Base-by-base conservation (phyloP, 768 basidiomycete genomes). In the Pholiota microspora region DNA sequence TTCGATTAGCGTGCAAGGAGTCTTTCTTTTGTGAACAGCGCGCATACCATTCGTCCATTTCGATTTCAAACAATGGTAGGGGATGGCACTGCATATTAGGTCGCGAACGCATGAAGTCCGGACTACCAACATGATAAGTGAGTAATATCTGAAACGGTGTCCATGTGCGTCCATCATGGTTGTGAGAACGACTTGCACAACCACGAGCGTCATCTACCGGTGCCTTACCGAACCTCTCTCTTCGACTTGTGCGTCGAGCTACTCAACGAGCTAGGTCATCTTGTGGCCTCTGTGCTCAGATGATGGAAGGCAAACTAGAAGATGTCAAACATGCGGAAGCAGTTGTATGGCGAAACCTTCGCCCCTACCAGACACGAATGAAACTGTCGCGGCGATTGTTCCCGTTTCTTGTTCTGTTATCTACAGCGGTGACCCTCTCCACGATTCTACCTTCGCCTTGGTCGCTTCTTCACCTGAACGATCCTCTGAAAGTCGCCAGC, bases 371-470 rank as follows among this genome's bases (percentile, higher is more conserved):
- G 27, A 35, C 9, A 8, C 21, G 53, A 16, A 23, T 42, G 16
- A 42, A 42, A 16, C 2, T 42, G 21, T 29, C 48, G 23, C 45
- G 45, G 18, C 53, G 35, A 15, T 38, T 54, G 34, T 28, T 54
- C 10, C 40, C 53, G 7, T 65, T 57, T 46, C 55, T 73, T 24
- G 63, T 58, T 24, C 55, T 74, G 18, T 62, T 71, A 45, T 72
- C 71, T 10, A 55, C 65, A 25, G 71, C 72, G 15, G 60, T 64
- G 10, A 71, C 65, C 5, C 57, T 76, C 35, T 72, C 72, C 5
- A 69, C 58, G 2, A 54, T 72, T 42, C 63, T 75, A 7, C 71
- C 71, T 18, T 64, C 69, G 2, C 68, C 72, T 9, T 71, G 70
- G 72, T 69, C 72, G 1, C 36, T 69, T 45, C 52, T 69, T 40